Conservation (phyloP, 257 asterid genomes). For the Przewalskia tangutica region DNA sequence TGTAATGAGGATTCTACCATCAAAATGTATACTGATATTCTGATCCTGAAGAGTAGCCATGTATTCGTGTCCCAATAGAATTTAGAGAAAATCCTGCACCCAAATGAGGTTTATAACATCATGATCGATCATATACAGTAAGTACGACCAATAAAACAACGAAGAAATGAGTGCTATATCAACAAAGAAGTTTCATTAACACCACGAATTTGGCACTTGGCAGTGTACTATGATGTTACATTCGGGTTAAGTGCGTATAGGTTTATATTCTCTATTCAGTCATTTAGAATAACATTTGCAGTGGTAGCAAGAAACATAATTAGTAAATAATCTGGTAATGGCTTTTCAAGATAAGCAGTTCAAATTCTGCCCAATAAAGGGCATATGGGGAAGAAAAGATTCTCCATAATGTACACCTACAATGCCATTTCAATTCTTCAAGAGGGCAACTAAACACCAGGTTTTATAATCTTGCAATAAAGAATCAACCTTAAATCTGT, state of each 20-base stretch:
- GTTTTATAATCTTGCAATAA: background rate
- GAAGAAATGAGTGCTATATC: background rate
- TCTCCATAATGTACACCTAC: background rate
- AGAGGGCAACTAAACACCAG: background rate
- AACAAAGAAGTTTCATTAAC: background rate
- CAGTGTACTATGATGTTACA: background rate
- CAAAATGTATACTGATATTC: slow-evolving; percentile 49
- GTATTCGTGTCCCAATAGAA: background rate
- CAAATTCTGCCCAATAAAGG: background rate
- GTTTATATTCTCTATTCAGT: background rate
- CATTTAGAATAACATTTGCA: background rate
- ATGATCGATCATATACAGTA: background rate
- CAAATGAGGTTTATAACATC: background rate
- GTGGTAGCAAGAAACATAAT: background rate
- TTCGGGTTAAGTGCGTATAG: background rate
- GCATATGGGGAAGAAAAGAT: background rate
- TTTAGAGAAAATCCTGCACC: background rate
- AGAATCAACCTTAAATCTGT: background rate
- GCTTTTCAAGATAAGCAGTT: background rate
- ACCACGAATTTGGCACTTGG: background rate
- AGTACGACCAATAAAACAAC: background rate
- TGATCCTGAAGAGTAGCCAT: slow-evolving; percentile 86
- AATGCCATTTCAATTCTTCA: background rate
- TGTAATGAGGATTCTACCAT: slow-evolving; percentile 26
- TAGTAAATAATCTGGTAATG: background rate